phyloP scores from a whole-genome alignment of 805 yeast genomes.

The Maudiozyma bulderi region DNA sequence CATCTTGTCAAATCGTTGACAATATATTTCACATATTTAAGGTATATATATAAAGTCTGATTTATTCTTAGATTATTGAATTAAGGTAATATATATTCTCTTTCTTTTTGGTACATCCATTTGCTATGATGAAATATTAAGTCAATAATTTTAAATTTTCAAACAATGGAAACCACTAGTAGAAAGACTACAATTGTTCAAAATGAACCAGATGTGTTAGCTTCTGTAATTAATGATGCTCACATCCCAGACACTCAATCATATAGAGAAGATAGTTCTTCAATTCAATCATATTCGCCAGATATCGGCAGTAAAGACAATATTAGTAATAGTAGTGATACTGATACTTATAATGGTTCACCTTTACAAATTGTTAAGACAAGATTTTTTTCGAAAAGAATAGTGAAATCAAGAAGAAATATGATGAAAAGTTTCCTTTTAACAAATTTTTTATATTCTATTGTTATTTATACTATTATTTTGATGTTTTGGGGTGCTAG shows the following conservation, averaged over 20 bases:
- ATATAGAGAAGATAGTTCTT: background rate
- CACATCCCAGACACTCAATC: background rate
- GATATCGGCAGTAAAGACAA: background rate
- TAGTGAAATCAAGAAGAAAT: background rate
- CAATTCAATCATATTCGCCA: background rate
- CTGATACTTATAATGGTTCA: background rate
- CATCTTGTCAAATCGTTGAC: too few relatives aligned
- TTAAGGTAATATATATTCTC: too few relatives aligned
- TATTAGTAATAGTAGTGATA: background rate
- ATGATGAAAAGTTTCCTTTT: background rate
- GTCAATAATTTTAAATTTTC: too few relatives aligned
- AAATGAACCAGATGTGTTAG: background rate
- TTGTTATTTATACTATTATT: background rate
- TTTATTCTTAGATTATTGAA: too few relatives aligned
- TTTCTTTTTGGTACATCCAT: too few relatives aligned
- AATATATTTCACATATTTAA: too few relatives aligned
- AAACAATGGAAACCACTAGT: too few relatives aligned
- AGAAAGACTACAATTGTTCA: background rate
- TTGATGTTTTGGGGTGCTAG: slow-evolving; percentile 1
- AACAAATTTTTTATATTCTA: background rate
- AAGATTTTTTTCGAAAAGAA: background rate
- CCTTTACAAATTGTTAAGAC: background rate
- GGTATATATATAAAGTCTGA: too few relatives aligned
- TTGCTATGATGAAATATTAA: too few relatives aligned
- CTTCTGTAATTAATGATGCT: background rate